Evolutionary conservation across 371 early-diverging fungal species (phyloP), one percentile per base, ranked within the genome.

Genomic region (Mortierella sp.): DNA sequence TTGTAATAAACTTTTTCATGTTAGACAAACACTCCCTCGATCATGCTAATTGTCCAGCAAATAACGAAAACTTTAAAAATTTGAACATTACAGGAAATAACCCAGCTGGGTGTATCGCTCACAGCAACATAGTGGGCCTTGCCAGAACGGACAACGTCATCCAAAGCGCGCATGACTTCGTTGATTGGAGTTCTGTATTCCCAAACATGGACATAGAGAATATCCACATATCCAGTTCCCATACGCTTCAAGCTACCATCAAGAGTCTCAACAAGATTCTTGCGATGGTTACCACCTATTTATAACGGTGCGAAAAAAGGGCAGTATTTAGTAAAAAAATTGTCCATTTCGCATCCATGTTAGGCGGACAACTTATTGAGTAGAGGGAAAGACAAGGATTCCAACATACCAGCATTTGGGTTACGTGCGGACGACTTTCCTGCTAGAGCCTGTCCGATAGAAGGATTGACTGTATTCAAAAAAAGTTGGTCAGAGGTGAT

Each of bases 121-220:
- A 84, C 61, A 1, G 85, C 88, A 12, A 88, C 70, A 66, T 87
- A 86, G n/a, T 69, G 66, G 0, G 87, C 86, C 45, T 88, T 87
- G 8, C 88, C 88, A 1, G 83, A 56, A 2, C 83, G 68, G 10
- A 88, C 88, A 29, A 85, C 82, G 62, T 86, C 88, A 57, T 88
- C 83, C 34, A 88, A 55, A 3, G 87, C 75, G 5, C 75, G 76
- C 77, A 87, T 83, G 15, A 86, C 82, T 37, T 87, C 87, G 17
- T 74, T 61, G 26, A 83, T 64, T 9, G 83, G 84, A 1, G 82
- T 86, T 54, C 68, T 62, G 64, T 75, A 78, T 61, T 88, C 87
- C 73, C 78, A 87, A 32, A 75, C 34, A 43, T 88, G 87, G 22
- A 85, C 75, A 70, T 87, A 86, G 28, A 86, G 81, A 34, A 88